These are phyloP conservation scores for Diaporthe caulivora DNA, from an alignment of 2,329 filamentous ascomycete genomes.

Conservation along the genomic window DNA sequence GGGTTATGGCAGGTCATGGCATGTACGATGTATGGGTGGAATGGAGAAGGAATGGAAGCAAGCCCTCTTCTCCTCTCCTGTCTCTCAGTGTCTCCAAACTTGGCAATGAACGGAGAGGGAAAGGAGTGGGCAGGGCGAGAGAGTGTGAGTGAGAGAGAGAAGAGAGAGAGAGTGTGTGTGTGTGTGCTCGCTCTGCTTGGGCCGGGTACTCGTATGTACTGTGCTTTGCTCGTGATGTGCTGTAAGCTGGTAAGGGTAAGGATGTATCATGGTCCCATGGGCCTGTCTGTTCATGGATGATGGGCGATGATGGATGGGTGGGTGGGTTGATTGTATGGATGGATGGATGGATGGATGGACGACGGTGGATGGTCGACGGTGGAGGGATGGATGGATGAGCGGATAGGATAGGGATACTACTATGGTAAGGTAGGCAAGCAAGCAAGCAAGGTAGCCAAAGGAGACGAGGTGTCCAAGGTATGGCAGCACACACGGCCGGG, in stretches of 20 bases:
- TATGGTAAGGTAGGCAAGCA: too few relatives aligned
- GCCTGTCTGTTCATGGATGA: slow-evolving; percentile 16
- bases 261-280: slow-evolving; percentile 27
- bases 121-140: neutral
- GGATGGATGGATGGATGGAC: slow-evolving; percentile 12
- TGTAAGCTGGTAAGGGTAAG: slow-evolving; percentile 27
- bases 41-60: slow-evolving; percentile 25
- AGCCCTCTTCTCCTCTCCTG: slow-evolving; percentile 2
- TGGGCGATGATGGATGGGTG: neutral
- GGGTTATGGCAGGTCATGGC: slow-evolving; percentile 5
- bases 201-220: slow-evolving; percentile 7
- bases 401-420: slow-evolving; percentile 25
- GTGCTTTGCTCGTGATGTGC: neutral
- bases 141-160: too few relatives aligned
- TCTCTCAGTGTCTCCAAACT: neutral
- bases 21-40: slow-evolving; percentile 9
- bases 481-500: slow-evolving; percentile 5
- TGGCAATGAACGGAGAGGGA: slow-evolving; percentile 18
- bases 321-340: neutral
- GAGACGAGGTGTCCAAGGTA: neutral
- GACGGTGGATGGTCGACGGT: too few relatives aligned
- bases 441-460: too few relatives aligned
- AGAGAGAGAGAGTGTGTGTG: too few relatives aligned
- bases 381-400: slow-evolving; percentile 13
- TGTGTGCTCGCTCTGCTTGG: neutral